Evolutionary conservation across 306 rosid genomes (phyloP).

Genomic region (Abrus pulchellus): DNA sequence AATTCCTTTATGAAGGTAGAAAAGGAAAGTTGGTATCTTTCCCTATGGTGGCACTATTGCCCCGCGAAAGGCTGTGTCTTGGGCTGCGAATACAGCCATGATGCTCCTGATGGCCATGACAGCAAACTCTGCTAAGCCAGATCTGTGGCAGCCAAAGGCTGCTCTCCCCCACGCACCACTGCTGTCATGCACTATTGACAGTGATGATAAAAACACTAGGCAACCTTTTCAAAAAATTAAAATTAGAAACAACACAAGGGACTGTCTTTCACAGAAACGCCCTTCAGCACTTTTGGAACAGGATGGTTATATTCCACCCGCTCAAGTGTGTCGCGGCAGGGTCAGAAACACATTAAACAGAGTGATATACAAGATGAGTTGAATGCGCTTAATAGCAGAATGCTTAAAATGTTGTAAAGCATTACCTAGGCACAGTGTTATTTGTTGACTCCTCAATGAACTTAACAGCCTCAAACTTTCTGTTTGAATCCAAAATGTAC

Average conservation of each 20-base stretch:
- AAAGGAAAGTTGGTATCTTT: too few species aligned
- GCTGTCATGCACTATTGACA: too few species aligned
- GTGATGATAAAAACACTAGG: neutral
- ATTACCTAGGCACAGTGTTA: slow-evolving; percentile 69
- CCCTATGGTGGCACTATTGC: too few species aligned
- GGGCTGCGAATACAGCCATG: too few species aligned
- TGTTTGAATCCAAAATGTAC: slow-evolving; percentile 71
- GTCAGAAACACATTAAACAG: neutral
- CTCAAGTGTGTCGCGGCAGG: neutral
- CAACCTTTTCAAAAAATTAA: neutral
- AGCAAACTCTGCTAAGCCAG: too few species aligned
- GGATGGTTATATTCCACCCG: neutral
- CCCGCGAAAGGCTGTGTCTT: too few species aligned
- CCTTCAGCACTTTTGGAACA: neutral
- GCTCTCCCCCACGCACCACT: too few species aligned
- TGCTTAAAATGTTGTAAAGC: neutral
- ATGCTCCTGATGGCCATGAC: too few species aligned
- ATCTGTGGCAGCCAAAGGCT: too few species aligned
- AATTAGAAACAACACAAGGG: slow-evolving; percentile 8
- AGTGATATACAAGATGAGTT: neutral
- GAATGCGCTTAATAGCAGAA: neutral
- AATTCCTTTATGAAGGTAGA: too few species aligned
- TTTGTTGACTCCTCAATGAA: slow-evolving; percentile 81
- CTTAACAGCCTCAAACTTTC: slow-evolving; percentile 77
- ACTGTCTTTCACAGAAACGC: neutral